phyloP scores from a whole-genome alignment of 164 flowering plant species.

The Brasenia schreberi region DNA sequence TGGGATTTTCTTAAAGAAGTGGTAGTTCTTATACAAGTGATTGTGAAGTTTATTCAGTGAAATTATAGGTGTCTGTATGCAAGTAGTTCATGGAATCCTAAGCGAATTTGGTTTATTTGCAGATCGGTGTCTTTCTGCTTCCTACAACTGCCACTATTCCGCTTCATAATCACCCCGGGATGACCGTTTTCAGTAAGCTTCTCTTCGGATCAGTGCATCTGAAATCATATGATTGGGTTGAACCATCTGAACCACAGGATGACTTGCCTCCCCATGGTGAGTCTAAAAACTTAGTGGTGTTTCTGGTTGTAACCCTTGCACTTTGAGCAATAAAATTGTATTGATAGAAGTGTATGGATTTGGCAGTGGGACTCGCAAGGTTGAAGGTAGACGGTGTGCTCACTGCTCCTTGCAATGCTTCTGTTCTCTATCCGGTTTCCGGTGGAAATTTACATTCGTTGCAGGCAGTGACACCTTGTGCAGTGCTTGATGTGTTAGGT shows the following conservation, averaged over 20 bases:
- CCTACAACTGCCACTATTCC: constrained; percentile 69
- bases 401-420: constrained; percentile 64
- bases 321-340: background rate
- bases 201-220: constrained; percentile 75
- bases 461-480: constrained; percentile 76
- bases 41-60: background rate
- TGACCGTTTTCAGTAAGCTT: constrained; percentile 92
- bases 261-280: constrained; percentile 4
- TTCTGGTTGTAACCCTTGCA: background rate
- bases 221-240: constrained; percentile 71
- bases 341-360: constrained; percentile 1
- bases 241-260: constrained; percentile 12
- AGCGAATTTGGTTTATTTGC: constrained; percentile 13
- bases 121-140: constrained; percentile 70
- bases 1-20: background rate
- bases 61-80: background rate
- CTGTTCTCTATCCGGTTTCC: constrained; percentile 66
- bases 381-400: constrained; percentile 35
- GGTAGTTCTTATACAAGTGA: background rate
- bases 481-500: constrained; percentile 79
- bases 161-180: constrained; percentile 87
- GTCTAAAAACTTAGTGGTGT: background rate
- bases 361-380: constrained; percentile 58
- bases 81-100: background rate
- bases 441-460: constrained; percentile 92